These are phyloP conservation scores for Omphalotus olearius DNA, from an alignment of 1,284 basidiomycete genomes.

Conservation along the genomic window DNA sequence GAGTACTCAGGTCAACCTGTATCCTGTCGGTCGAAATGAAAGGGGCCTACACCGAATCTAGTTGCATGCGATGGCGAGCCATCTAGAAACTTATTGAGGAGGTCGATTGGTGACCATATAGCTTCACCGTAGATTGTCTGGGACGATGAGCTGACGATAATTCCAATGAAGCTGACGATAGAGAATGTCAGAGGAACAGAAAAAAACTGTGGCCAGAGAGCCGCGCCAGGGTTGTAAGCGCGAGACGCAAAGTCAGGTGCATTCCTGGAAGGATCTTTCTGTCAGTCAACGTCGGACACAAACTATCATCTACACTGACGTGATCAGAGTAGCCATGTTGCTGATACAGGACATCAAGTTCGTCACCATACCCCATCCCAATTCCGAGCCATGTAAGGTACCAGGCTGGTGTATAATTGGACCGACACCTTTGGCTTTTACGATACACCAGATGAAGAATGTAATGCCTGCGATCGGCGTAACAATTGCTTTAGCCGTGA, in stretches of 20 bases:
- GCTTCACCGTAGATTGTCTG: slow-evolving; percentile 72
- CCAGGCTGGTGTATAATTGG: slow-evolving; percentile 73
- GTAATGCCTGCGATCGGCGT: slow-evolving; percentile 70
- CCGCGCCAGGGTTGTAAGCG: slow-evolving; percentile 61
- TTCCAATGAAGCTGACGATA: slow-evolving; percentile 79
- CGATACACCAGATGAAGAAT: slow-evolving; percentile 81
- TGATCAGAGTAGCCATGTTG: slow-evolving; percentile 75
- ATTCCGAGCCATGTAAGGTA: slow-evolving; percentile 61
- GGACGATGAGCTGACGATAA: slow-evolving; percentile 81
- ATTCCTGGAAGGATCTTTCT: slow-evolving; percentile 39
- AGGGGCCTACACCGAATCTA: slow-evolving; percentile 52
- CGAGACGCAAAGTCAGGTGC: slow-evolving; percentile 79
- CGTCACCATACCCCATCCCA: slow-evolving; percentile 79
- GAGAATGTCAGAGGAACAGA: slow-evolving; percentile 75
- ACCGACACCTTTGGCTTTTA: slow-evolving; percentile 76
- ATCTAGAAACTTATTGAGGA: slow-evolving; percentile 67
- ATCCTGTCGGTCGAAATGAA: neutral
- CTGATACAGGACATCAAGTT: slow-evolving; percentile 77
- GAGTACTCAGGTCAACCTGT: slow-evolving; percentile 9
- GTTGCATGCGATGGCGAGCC: slow-evolving; percentile 59
- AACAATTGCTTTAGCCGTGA: slow-evolving; percentile 76
- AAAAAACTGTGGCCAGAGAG: slow-evolving; percentile 68
- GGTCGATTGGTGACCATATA: slow-evolving; percentile 79
- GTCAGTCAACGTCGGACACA: neutral
- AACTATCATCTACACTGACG: slow-evolving; percentile 34